Evolutionary conservation across 208 protist genomes (phyloP), one percentile per base, ranked within the genome.

Genomic region (Wallacemonas collosoma): DNA sequence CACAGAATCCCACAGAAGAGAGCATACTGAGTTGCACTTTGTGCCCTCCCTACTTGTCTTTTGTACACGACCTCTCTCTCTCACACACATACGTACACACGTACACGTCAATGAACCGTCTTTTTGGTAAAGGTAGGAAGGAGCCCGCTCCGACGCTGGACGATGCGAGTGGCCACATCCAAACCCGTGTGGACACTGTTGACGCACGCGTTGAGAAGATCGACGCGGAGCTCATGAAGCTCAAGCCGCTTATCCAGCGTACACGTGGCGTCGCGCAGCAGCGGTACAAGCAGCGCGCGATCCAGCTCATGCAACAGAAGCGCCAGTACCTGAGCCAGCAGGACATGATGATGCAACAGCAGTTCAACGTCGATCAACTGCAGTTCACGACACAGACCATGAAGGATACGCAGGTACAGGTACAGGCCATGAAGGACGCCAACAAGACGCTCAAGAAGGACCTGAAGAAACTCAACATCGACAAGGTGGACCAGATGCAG

Each of bases 341-440:
- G 69, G 92, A 97, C 67, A 81, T 79, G 65, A 91, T 97, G 74
- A 89, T 93, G 82, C 79, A 92, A 67, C 95, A 98, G 75, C 92
- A 96, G 84, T 96, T 95, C 58, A 97, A 97, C 80, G 86, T 98
- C 60, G 95, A 98, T 62, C 95, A 98, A 73, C 83, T 97, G 39
- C 87, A 93, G 68, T 98, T 97, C 71, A 95, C 95, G 3, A 88
- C 83, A 5, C 90, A 97, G 74, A 87, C 89, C 35, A 77, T 98
- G 62, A 95, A 95, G 80, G 95, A 98, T 79, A 97, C 95, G 36
- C 82, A 95, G 53, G 80, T 95, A 50, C 93, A 96, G 69, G 79
- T 98, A 15, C 72, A 80, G 11, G 93, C 91, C 14, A 89, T 98
- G 87, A 95, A 95, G 81, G 85, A 88, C 36, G 90, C 92, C 6